Base-by-base conservation (phyloP, 768 basidiomycete genomes). In the Rhizopogon vesiculosus region DNA sequence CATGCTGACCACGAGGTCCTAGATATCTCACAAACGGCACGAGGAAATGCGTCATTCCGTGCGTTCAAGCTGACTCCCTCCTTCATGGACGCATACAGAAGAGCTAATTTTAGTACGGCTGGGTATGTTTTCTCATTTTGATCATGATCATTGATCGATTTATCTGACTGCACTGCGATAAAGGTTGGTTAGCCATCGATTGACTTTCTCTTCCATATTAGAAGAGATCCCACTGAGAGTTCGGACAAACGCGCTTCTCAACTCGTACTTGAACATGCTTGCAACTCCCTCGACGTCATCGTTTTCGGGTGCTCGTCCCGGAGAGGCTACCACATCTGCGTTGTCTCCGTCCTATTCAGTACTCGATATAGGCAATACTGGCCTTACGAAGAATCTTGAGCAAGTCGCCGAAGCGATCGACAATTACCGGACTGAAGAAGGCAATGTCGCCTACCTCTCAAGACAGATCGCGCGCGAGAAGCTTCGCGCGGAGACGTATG, bases 401-500 rank as follows among this genome's bases (percentile, higher is more conserved):
- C 83, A 87, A 69, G 84, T 94, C 49, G 84, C 91, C 57, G 92
- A 96, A 69, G 84, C 87, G 0, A 76, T 96, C 56, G 91, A 93
- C 72, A 81, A 75, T 62, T 92, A 93, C 74, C 84, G 86, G 64
- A 91, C 89, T 53, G 94, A 97, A 71, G 91, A 95, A 65, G 90
- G 91, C 50, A 96, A 96, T 71, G 80, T 94, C 60, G 93, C 89
- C 52, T 97, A 93, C 76, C 75, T 92, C 61, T 78, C 79, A 44
- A 85, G 94, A 53, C 93, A 95, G 69, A 95, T 95, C 65, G 86
- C 86, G 31, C 82, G 94, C 31, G 94, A 97, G 70, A 87, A 84
- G 65, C 72, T 79, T 43, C 84, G 83, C 57, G 91, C 91, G 49
- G 94, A 97, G 54, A 77, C 78, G 52, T 87, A 87, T 65, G 72